Evolutionary conservation across 2,329 filamentous ascomycete species (phyloP).

Genomic region (Monosporascus sp.): DNA sequence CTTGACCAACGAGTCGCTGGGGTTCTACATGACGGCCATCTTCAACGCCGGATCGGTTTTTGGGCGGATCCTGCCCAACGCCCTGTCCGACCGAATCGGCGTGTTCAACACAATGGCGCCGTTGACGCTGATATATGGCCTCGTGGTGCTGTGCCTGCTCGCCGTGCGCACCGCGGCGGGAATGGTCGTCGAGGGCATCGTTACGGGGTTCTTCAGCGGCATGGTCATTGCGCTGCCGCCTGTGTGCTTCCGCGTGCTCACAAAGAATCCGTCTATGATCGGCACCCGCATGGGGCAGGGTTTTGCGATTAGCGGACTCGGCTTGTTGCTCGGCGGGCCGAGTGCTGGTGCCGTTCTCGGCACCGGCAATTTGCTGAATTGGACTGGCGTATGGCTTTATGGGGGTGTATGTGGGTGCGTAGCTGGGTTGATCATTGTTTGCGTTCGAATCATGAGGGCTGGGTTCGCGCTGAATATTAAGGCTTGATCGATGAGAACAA

Average conservation of each 20-base stretch:
- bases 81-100: constrained; percentile 32
- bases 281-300: constrained; percentile 38
- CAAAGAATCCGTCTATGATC: constrained; percentile 33
- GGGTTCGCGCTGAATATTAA: no score
- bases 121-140: constrained; percentile 25
- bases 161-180: constrained; percentile 26
- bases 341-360: constrained; percentile 29
- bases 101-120: constrained; percentile 30
- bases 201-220: constrained; percentile 38
- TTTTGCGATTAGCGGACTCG: constrained; percentile 27
- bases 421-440: no score
- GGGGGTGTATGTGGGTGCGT: constrained; percentile 3
- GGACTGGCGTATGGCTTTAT: constrained; percentile 19
- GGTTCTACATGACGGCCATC: constrained; percentile 37
- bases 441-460: no score
- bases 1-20: constrained; percentile 26
- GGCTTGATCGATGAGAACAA: no score
- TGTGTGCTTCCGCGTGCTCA: constrained; percentile 32
- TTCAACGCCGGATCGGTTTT: constrained; percentile 35
- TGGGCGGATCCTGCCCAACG: constrained; percentile 34
- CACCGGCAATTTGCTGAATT: constrained; percentile 10
- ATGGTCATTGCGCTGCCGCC: constrained; percentile 37
- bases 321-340: constrained; percentile 28
- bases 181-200: constrained; percentile 29
- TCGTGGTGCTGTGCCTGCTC: constrained; percentile 31